Percentiles rank a stretch among this genome's conserved stretches.
phyloP scores from a whole-genome alignment of 2,329 filamentous ascomycete genomes.

The Fusarium mangiferae region DNA sequence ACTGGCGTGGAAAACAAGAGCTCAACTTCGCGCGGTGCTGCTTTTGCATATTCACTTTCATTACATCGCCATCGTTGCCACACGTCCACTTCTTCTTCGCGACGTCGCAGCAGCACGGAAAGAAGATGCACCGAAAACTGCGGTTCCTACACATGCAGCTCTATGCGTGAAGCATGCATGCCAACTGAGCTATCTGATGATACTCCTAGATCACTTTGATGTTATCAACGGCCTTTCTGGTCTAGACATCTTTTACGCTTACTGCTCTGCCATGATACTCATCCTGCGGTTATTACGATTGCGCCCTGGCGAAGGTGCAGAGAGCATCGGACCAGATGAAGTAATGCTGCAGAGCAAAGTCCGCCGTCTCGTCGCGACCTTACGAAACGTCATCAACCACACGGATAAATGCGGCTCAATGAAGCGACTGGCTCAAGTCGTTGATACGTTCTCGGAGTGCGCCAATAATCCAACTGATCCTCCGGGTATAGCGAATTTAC shows the following conservation, averaged over 20 bases:
- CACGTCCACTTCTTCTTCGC: constrained; percentile 45
- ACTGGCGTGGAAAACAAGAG: constrained; percentile 41
- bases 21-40: constrained; percentile 45
- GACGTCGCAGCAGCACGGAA: constrained; percentile 29
- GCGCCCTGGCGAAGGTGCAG: neutral
- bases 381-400: constrained; percentile 35
- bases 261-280: constrained; percentile 47
- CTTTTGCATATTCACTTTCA: constrained; percentile 48
- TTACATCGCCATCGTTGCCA: constrained; percentile 48
- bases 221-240: constrained; percentile 49
- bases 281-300: constrained; percentile 27
- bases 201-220: constrained; percentile 48
- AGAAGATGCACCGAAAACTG: neutral
- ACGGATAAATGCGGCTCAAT: constrained; percentile 46
- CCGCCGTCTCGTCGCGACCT: constrained; percentile 6
- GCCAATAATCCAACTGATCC: constrained; percentile 24
- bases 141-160: constrained; percentile 8
- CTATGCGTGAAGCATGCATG: constrained; percentile 44
- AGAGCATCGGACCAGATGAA: constrained; percentile 2
- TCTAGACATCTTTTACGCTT: constrained; percentile 51
- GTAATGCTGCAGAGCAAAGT: constrained; percentile 17
- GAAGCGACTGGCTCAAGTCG: constrained; percentile 43
- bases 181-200: constrained; percentile 46
- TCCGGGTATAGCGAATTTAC: neutral
- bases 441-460: constrained; percentile 44